Base-by-base conservation (phyloP, 768 basidiomycete genomes). In the Leccinum obscurum region DNA sequence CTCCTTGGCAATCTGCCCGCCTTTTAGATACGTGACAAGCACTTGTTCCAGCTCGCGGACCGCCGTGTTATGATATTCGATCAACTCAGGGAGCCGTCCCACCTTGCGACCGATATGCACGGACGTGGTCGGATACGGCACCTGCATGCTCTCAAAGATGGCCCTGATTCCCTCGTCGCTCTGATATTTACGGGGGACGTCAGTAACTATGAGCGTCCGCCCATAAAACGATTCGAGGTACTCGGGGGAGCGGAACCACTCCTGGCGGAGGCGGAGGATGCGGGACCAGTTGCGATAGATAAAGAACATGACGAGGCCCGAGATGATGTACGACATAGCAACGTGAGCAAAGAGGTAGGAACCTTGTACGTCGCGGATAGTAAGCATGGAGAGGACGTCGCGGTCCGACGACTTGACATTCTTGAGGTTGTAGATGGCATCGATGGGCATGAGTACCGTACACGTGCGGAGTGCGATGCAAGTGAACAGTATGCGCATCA, bases 201-300 rank as follows among this genome's bases (percentile, higher is more conserved):
- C 83, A 20, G 82, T 85, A 62, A 95, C 82, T 72, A 92, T 86
- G 56, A 99, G 83, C 0, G 96, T 98, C 39, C 97, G 86, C 1
- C 95, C 93, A 70, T 97, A 95, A 80, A 98, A 97, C 2, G 90
- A 90, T 62, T 89, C 82, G 54, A 88, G 81, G 75, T 97, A 95
- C 69, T 92, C 91, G 8, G 91, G 88, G 3, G 90, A 92, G 62
- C 90, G 86, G 80, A 95, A 98, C 91, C 93, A 99, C 35, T 81
- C 78, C 64, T 84, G 81, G 3, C 96, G 89, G 1, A 99, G 85
- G 48, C 76, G 77, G 55, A 98, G 78, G 83, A 98, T 92, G 50
- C 78, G 77, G 51, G 74, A 80, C 92, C 92, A 94, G 72, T 96
- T 85, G 32, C 78, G 66, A 75, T 88, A 88, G 52, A 92, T 83